Conservation (phyloP, 1,284 basidiomycete genomes). For the Ceratobasidium sp. region DNA sequence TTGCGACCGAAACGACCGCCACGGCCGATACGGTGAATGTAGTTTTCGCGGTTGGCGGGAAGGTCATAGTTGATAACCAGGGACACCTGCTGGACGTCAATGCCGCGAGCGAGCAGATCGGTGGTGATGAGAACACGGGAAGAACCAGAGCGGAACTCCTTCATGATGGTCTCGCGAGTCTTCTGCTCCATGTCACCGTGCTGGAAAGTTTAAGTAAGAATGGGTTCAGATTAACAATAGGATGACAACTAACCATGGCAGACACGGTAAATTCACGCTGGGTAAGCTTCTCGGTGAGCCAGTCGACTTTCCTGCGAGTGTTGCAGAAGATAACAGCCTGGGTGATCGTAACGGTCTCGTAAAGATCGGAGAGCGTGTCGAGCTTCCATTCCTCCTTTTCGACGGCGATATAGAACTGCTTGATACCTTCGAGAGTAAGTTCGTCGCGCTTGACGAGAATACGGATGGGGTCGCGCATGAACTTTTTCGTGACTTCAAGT, state of each 20-base stretch:
- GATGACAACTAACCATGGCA: slow-evolving; percentile 69
- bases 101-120: slow-evolving; percentile 98
- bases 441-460: slow-evolving; percentile 99
- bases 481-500: slow-evolving; percentile 99
- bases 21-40: slow-evolving; percentile 97
- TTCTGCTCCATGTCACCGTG: slow-evolving; percentile 99
- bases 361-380: slow-evolving; percentile 97
- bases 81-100: slow-evolving; percentile 98
- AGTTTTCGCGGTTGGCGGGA: slow-evolving; percentile 95
- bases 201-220: slow-evolving; percentile 53
- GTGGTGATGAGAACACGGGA: slow-evolving; percentile 96
- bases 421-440: slow-evolving; percentile 98
- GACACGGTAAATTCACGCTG: slow-evolving; percentile 96
- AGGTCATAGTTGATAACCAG: slow-evolving; percentile 98
- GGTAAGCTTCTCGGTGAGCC: slow-evolving; percentile 99
- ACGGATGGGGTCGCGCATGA: slow-evolving; percentile 99
- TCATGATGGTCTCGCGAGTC: slow-evolving; percentile 98
- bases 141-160: slow-evolving; percentile 94
- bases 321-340: slow-evolving; percentile 99
- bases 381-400: slow-evolving; percentile 99
- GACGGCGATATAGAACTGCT: slow-evolving; percentile 99
- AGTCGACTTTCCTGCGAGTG: slow-evolving; percentile 97
- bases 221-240: neutral
- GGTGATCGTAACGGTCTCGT: slow-evolving; percentile 98
- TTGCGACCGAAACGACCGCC: slow-evolving; percentile 95